Evolutionary conservation across 1,139 yeast genomes (phyloP), one percentile per base, ranked within the genome.

Genomic region (Lodderomyces jiufengensis): DNA sequence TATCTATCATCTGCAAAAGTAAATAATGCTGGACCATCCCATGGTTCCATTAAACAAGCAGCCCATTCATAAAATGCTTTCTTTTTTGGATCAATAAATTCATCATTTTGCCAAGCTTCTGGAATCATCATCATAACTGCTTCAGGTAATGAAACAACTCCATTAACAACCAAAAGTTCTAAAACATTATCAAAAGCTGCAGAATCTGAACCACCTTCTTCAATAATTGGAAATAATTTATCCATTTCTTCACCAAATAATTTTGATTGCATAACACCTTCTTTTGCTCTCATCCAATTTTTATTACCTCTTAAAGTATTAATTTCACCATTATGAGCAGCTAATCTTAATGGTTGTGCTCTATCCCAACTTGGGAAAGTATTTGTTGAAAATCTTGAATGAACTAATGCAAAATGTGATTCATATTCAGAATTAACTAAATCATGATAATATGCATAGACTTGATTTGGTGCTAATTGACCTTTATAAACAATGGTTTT

Each of bases 331-430:
- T 92, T 92, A 68, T 92, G 98, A 30, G 98, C 98, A 27, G 95
- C 90, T 83, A 94, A 84, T 62, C 98, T 77, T 53, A 90, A 76
- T 34, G 98, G 98, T 65, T 92, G 98, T 26, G 98, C 98, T 65
- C 98, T 80, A 65, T 92, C 98, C 98, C 98, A 92, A 15, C 96
- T 85, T 33, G 98, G 98, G 78, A 92, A 92, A 33, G 98, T 92
- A 65, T 92, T 92, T 34, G 98, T 92, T 38, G 97, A 88, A 73
- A 92, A 92, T 61, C 98, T 81, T 18, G 97, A 90, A 66, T 92
- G 98, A 34, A 90, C 97, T 38, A 92, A 75, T 14, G 97, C 95
- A 71, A 92, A 87, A 58, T 90, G 97, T 29, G 95, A 95, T 65
- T 88, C 94, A 61, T 81, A 92, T 55, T 88, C 95, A 27, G 88